These are phyloP conservation scores for Aspergillus persii DNA, from an alignment of 2,329 filamentous ascomycete species.

Conservation along the genomic window DNA sequence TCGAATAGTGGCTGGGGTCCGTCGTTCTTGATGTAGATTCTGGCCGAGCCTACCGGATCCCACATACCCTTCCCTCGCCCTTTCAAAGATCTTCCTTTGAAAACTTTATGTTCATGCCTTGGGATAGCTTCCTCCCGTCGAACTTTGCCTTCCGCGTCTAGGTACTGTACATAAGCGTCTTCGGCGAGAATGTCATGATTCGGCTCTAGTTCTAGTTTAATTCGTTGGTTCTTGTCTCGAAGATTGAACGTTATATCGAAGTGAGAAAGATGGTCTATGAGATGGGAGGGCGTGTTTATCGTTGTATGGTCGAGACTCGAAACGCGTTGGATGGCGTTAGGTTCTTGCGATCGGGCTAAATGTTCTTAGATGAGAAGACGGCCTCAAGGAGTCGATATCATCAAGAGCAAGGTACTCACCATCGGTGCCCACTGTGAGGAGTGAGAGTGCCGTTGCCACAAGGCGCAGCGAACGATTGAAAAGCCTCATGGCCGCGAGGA, in stretches of 20 bases:
- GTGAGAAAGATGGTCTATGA: slow-evolving; percentile 73
- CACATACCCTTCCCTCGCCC: slow-evolving; percentile 64
- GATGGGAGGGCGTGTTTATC: slow-evolving; percentile 75
- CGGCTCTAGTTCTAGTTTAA: slow-evolving; percentile 80
- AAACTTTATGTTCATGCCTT: slow-evolving; percentile 75
- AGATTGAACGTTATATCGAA: slow-evolving; percentile 85
- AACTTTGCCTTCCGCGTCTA: slow-evolving; percentile 70
- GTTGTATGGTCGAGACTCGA: slow-evolving; percentile 70
- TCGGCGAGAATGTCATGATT: slow-evolving; percentile 86
- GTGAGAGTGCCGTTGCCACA: slow-evolving; percentile 24
- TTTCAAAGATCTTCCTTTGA: slow-evolving; percentile 74
- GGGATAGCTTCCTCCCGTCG: slow-evolving; percentile 66
- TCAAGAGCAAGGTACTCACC: slow-evolving; percentile 11
- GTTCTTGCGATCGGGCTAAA: slow-evolving; percentile 66
- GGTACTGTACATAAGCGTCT: slow-evolving; percentile 69
- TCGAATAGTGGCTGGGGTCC: slow-evolving; percentile 80
- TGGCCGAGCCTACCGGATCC: slow-evolving; percentile 81
- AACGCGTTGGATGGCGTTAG: slow-evolving; percentile 75
- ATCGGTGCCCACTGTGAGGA: slow-evolving; percentile 18
- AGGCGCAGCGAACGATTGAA: slow-evolving; percentile 25
- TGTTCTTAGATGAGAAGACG: not conserved
- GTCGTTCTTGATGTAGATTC: slow-evolving; percentile 74
- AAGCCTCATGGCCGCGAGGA: slow-evolving; percentile 25
- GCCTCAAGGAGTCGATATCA: not conserved
- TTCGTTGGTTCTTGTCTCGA: slow-evolving; percentile 62